Evolutionary conservation across 139 green algal genomes (phyloP), one percentile per base, ranked within the genome.

Genomic region (Pedinophyceae sp.): DNA sequence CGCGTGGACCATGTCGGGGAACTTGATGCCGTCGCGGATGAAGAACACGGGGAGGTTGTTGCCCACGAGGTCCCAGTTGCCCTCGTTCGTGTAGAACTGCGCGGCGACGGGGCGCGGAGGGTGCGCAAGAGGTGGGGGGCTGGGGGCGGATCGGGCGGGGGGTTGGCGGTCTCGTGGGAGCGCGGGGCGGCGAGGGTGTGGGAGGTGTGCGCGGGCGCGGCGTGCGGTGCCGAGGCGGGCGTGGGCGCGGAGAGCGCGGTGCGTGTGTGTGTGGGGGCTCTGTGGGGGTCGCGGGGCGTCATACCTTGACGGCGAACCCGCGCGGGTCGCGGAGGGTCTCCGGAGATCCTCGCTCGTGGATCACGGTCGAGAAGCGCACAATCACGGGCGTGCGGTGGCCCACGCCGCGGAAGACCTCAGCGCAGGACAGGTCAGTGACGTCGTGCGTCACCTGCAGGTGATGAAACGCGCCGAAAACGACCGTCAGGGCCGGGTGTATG

Each of bases 11-110:
- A 95, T 92, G 70, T 95, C 86, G 1, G 86, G 87, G 63, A 95
- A 95, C 72, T 93, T 93, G 58, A 96, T 96, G 65, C 86, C 86
- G 71, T 97, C 88, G 18, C 88, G 73, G 48, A 94, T 83, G 62
- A 89, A 91, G 58, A 91, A 91, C 27, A 81, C 86, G 17, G 86
- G 84, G 48, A 95, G 81, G 75, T 95, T 95, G 71, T 95, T 95
- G 53, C 86, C 87, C 2, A 86, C 78, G 34, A 76, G 30, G 77
- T 89, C 80, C 38, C 74, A 95, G 75, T 93, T 95, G 52, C 87
- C 87, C 69, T 95, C 85, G 6, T 85, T 69, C 0, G 87, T 96
- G 74, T 95, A 95, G 55, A 96, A 95, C 77, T 43, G 34, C 34
- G 34, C n/a, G n/a, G n/a, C n/a, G n/a, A n/a, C n/a, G n/a, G n/a